Percentiles rank a stretch among this genome's conserved stretches.
Evolutionary conservation across 371 early-diverging fungal species (phyloP).

Genomic region (Mortierella sp.): DNA sequence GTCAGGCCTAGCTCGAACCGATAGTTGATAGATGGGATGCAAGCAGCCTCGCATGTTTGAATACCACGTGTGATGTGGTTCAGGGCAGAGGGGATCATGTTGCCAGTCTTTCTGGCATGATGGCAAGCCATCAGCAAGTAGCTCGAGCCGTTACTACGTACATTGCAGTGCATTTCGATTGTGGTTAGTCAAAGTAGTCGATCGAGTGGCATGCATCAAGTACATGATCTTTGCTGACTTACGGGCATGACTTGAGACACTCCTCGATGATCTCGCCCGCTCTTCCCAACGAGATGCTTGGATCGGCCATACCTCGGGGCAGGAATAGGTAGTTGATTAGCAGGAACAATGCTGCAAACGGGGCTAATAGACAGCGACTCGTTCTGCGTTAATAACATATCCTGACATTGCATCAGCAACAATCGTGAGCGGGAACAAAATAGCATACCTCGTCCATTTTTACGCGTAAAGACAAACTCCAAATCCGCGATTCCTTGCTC

Average conservation of each 20-base stretch:
- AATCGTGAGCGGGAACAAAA: too few relatives aligned
- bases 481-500: conserved; percentile 49
- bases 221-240: conserved; percentile 1
- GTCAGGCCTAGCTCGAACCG: conserved; percentile 55
- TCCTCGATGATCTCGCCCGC: conserved; percentile 47
- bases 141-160: conserved; percentile 51
- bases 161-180: too few relatives aligned
- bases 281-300: conserved; percentile 38
- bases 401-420: too few relatives aligned
- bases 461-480: conserved; percentile 39
- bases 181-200: background rate
- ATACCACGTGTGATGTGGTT: conserved; percentile 54
- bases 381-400: too few relatives aligned
- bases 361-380: conserved; percentile 32
- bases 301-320: conserved; percentile 51
- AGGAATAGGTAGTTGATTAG: conserved; percentile 54
- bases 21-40: conserved; percentile 52
- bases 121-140: conserved; percentile 56
- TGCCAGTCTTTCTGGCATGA: conserved; percentile 53
- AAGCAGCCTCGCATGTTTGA: conserved; percentile 49
- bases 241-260: conserved; percentile 51
- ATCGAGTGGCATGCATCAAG: background rate
- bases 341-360: conserved; percentile 52
- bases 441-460: conserved; percentile 45
- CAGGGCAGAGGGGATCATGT: conserved; percentile 49